Conservation (phyloP, 1,284 basidiomycete genomes). For the Irpex sp. region DNA sequence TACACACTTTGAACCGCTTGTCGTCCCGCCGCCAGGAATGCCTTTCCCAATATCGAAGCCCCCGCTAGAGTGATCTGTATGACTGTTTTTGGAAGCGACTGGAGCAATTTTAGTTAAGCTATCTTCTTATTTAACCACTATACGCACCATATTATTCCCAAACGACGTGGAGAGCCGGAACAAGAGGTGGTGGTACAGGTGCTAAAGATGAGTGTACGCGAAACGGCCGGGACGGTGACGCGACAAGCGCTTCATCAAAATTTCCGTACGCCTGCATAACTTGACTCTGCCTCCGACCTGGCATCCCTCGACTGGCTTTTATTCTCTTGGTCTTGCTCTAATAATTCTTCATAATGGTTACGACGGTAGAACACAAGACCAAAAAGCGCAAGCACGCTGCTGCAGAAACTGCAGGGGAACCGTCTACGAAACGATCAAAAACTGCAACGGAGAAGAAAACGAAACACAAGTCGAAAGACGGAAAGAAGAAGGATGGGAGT, state of each 20-base stretch:
- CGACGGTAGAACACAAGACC: slow-evolving; percentile 25
- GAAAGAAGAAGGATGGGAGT: slow-evolving; percentile 37
- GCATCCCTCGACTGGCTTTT: background rate
- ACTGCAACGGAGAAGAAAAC: slow-evolving; percentile 30
- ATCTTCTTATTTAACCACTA: background rate
- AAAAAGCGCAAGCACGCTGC: slow-evolving; percentile 52
- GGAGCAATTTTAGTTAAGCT: background rate
- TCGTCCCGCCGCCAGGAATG: slow-evolving; percentile 83
- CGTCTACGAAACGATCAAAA: slow-evolving; percentile 24
- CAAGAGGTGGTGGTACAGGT: background rate
- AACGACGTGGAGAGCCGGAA: background rate
- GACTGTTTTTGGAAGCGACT: slow-evolving; percentile 74
- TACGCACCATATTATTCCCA: slow-evolving; percentile 6
- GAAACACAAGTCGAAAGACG: slow-evolving; percentile 22
- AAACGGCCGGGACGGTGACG: slow-evolving; percentile 2
- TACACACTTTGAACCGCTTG: slow-evolving; percentile 91
- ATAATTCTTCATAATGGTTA: slow-evolving; percentile 3
- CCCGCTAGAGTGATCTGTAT: slow-evolving; percentile 83
- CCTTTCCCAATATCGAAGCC: slow-evolving; percentile 84
- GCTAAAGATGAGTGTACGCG: background rate
- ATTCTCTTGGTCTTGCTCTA: background rate
- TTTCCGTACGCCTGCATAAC: background rate
- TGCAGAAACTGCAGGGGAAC: slow-evolving; percentile 21
- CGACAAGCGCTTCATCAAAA: slow-evolving; percentile 5
- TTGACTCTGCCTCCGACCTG: background rate